Conservation (phyloP, 2,329 filamentous ascomycete species). For the Pleurostoma richardsiae region DNA sequence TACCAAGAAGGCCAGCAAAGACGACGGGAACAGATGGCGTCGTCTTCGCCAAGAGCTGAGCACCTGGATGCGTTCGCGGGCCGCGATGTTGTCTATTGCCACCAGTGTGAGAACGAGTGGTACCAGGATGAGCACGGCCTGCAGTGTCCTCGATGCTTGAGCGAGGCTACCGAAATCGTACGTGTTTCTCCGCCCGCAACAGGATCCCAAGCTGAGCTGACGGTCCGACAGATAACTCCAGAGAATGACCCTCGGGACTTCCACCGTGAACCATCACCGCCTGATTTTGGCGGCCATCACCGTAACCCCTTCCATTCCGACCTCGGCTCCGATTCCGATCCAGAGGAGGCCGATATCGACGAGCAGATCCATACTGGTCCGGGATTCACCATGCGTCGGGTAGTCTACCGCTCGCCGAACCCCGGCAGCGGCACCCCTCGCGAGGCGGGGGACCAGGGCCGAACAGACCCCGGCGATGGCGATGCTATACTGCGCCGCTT, state of each 20-base stretch:
- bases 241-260: conserved; percentile 58
- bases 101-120: conserved; percentile 78
- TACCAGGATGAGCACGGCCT: conserved; percentile 64
- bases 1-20: conserved; percentile 42
- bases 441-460: not conserved
- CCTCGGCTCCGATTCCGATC: conserved; percentile 43
- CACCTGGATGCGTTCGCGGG: conserved; percentile 45
- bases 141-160: conserved; percentile 70
- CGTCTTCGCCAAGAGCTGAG: conserved; percentile 2
- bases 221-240: conserved; percentile 36
- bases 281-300: conserved; percentile 1
- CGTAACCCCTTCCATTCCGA: conserved; percentile 3
- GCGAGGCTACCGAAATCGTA: conserved; percentile 84
- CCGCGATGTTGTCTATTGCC: conserved; percentile 79
- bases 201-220: conserved; percentile 17
- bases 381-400: conserved; percentile 33
- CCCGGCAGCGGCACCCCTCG: not conserved
- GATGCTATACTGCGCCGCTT: conserved; percentile 36
- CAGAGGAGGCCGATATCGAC: conserved; percentile 55
- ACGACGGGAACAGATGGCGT: conserved; percentile 26
- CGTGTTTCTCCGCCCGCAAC: conserved; percentile 18
- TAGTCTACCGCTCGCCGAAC: conserved; percentile 14
- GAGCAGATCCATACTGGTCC: conserved; percentile 36
- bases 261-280: conserved; percentile 17
- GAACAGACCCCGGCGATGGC: conserved; percentile 17